Evolutionary conservation across 371 early-diverging fungal species (phyloP).

Genomic region (Smittium culicis): DNA sequence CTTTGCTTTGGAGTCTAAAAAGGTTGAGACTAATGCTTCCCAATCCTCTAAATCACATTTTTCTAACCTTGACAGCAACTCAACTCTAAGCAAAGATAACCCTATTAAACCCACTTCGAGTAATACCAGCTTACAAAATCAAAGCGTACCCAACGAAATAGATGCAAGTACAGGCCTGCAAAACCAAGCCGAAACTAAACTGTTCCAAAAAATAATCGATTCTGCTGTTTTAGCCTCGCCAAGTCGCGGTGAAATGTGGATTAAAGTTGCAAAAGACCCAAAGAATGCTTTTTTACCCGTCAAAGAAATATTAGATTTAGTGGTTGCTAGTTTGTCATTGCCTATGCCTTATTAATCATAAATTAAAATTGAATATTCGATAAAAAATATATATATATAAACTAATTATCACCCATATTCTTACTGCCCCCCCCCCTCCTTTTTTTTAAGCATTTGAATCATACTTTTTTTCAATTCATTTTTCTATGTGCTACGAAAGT

Average conservation of each 20-base stretch:
- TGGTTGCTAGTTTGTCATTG: not conserved
- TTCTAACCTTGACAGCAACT: conserved; percentile 52
- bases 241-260: conserved; percentile 82
- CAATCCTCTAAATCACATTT: no score
- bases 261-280: conserved; percentile 54
- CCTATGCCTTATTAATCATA: not conserved
- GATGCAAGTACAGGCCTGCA: not conserved
- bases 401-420: no score
- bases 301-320: conserved; percentile 11
- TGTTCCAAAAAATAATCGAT: conserved; percentile 35
- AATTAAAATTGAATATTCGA: no score
- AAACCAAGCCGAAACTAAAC: not conserved
- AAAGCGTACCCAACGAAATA: not conserved
- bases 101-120: no score
- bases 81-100: not conserved
- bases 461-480: no score
- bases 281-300: conserved; percentile 17
- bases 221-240: conserved; percentile 70
- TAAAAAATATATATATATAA: no score
- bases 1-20: no score
- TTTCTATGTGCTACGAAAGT: no score
- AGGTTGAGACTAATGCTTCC: no score
- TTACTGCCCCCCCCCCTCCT: no score
- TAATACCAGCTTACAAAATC: no score
- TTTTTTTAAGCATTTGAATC: no score